These are phyloP conservation scores for Plasmodium vinckei DNA, from an alignment of 169 alveolate species.

Conservation along the genomic window DNA sequence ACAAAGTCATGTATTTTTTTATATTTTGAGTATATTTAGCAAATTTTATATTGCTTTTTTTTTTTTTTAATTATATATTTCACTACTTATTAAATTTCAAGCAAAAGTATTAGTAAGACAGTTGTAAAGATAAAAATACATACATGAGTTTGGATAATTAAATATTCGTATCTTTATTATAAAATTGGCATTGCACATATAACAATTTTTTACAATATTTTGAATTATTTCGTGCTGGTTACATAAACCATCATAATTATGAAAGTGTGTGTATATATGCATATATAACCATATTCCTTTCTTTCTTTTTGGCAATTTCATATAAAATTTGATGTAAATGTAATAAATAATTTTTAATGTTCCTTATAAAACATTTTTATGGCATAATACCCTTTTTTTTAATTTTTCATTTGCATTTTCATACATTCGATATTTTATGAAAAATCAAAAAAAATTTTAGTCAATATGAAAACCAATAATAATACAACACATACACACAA, in stretches of 20 bases:
- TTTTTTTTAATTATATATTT: constrained; percentile 1
- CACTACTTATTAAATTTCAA: background rate
- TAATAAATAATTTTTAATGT: no score
- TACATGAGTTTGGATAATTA: background rate
- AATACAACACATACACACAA: constrained; percentile 11
- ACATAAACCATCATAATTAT: background rate
- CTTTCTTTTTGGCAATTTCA: background rate
- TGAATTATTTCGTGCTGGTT: background rate
- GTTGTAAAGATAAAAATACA: background rate
- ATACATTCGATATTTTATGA: background rate
- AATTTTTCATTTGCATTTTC: background rate
- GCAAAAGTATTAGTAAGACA: background rate
- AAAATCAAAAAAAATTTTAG: constrained; percentile 15
- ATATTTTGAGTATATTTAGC: background rate
- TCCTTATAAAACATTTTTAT: no score
- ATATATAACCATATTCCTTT: no score
- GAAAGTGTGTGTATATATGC: no score
- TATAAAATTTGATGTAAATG: no score
- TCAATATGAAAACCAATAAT: constrained; percentile 13
- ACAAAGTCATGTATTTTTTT: background rate
- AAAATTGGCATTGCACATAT: background rate
- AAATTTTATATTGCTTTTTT: background rate
- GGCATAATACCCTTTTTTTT: background rate
- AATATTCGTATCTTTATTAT: background rate
- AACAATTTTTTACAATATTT: background rate